Evolutionary conservation across 2,329 filamentous ascomycete species (phyloP).

Genomic region (Fusarium papillatum): DNA sequence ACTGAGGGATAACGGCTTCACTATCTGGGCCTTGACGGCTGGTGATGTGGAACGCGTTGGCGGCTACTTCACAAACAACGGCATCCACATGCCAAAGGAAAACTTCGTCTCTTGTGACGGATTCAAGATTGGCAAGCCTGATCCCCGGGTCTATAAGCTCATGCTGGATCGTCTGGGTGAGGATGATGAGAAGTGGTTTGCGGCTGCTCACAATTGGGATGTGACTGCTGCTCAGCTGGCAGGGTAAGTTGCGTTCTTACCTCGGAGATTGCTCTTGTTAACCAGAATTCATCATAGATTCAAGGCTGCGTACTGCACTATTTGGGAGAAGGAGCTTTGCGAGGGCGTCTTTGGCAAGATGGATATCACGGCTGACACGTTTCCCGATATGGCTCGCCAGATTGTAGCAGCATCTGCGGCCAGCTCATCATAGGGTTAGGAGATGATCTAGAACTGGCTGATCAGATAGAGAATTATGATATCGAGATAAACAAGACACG

Average conservation of each 20-base stretch:
- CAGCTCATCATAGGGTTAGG: not conserved
- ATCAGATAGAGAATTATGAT: not conserved
- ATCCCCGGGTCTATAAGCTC: constrained; percentile 58
- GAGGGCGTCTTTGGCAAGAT: constrained; percentile 64
- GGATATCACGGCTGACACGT: constrained; percentile 62
- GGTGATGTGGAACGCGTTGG: constrained; percentile 63
- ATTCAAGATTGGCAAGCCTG: constrained; percentile 63
- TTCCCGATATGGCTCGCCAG: constrained; percentile 62
- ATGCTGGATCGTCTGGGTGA: constrained; percentile 56
- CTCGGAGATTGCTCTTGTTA: not conserved
- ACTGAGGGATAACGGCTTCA: constrained; percentile 61
- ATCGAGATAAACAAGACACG: not conserved
- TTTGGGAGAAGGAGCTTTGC: constrained; percentile 65
- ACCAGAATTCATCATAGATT: constrained; percentile 44
- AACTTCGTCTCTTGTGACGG: constrained; percentile 66
- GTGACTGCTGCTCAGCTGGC: constrained; percentile 63
- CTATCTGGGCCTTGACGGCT: constrained; percentile 67
- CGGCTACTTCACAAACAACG: constrained; percentile 64
- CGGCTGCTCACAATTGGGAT: constrained; percentile 73
- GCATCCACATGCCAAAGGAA: constrained; percentile 62
- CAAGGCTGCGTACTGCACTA: constrained; percentile 65
- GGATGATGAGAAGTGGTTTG: constrained; percentile 64
- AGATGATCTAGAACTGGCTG: not conserved
- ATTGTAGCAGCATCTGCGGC: constrained; percentile 45
- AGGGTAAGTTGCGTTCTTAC: constrained; percentile 47